phyloP scores from a whole-genome alignment of 192 early-diverging fungal genomes.

The Coemansia sp. region DNA sequence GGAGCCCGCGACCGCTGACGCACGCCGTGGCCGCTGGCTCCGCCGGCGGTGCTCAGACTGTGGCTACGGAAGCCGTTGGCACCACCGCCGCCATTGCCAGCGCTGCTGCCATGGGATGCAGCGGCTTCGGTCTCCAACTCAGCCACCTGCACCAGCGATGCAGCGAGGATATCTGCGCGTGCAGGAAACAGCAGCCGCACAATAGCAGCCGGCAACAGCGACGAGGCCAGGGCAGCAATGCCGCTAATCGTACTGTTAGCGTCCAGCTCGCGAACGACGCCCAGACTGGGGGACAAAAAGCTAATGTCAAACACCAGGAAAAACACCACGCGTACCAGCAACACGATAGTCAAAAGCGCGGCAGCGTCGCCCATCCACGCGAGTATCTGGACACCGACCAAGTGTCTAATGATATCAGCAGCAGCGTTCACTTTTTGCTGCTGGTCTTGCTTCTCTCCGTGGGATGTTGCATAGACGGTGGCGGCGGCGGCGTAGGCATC shows the following conservation, averaged over 20 bases:
- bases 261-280: constrained; percentile 2
- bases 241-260: constrained; percentile 35
- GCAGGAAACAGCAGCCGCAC: constrained; percentile 29
- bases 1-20: constrained; percentile 44
- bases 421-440: too few species aligned
- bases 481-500: constrained; percentile 25
- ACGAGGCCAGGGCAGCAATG: constrained; percentile 28
- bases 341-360: constrained; percentile 7
- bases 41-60: constrained; percentile 16
- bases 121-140: constrained; percentile 15
- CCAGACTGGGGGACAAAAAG: constrained; percentile 27
- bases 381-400: constrained; percentile 32
- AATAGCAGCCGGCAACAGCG: constrained; percentile 15
- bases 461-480: constrained; percentile 12
- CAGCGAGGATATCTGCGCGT: constrained; percentile 9
- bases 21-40: constrained; percentile 6
- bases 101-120: constrained; percentile 5
- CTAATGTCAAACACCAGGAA: constrained; percentile 44
- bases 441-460: constrained; percentile 12
- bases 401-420: constrained; percentile 15
- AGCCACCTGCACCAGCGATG: constrained; percentile 15
- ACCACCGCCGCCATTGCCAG: constrained; percentile 11
- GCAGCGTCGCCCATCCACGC: constrained; percentile 24
- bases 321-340: constrained; percentile 23
- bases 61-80: too few species aligned